Percentiles rank a stretch among this genome's conserved stretches.
These are phyloP conservation scores for Thinopyrum obtusiflorum DNA, from an alignment of 202 grass and related monocot genomes.

Conservation along the genomic window DNA sequence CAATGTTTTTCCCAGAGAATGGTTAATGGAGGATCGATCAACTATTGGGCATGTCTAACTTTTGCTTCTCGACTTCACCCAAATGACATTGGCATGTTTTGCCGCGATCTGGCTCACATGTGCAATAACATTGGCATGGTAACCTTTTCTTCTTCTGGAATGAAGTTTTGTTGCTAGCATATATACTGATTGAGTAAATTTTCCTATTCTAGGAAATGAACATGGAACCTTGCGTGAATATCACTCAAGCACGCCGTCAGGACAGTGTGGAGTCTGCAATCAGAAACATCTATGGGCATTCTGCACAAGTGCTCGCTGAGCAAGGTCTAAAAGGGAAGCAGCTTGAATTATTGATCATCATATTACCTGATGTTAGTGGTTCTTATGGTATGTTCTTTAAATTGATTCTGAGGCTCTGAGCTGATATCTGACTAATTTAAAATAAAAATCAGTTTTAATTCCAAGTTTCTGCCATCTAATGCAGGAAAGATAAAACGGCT, in stretches of 20 bases:
- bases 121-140: conserved; percentile 68
- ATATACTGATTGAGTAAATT: conserved; percentile 10
- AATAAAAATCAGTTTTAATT: background rate
- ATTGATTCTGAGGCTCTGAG: background rate
- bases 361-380: conserved; percentile 44
- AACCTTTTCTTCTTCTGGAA: background rate
- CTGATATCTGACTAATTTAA: background rate
- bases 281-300: conserved; percentile 30
- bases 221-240: conserved; percentile 40
- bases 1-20: conserved; percentile 30
- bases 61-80: conserved; percentile 36
- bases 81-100: conserved; percentile 39
- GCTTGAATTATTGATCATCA: conserved; percentile 54
- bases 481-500: conserved; percentile 52
- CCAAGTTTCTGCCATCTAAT: background rate
- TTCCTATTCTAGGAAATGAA: conserved; percentile 38
- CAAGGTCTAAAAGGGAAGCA: conserved; percentile 18
- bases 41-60: conserved; percentile 53
- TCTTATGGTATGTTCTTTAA: conserved; percentile 43
- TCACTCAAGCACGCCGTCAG: conserved; percentile 16
- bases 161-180: background rate
- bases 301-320: conserved; percentile 29
- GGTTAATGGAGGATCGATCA: conserved; percentile 49
- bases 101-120: conserved; percentile 17
- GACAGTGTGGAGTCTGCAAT: conserved; percentile 35